Base-by-base conservation (phyloP, 2,329 filamentous ascomycete genomes). In the Teratosphaeria gauchensis region DNA sequence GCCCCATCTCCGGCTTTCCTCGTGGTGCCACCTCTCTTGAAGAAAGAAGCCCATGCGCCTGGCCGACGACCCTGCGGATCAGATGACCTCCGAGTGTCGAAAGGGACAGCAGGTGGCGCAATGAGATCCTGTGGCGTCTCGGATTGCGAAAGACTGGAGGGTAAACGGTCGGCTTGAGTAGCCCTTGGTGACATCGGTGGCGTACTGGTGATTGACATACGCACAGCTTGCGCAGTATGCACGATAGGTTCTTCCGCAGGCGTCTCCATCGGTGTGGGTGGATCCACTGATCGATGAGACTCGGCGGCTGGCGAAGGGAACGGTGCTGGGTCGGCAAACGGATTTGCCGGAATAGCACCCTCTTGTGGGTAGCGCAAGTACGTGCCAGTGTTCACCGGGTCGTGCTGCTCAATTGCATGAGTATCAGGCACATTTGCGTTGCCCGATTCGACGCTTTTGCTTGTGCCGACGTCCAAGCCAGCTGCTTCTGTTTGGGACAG, bases 41-140 rank as follows among this genome's bases (percentile, higher is more conserved):
- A 90, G 38, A 96, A 82, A 0, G 88, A 85, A 3, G 85, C 83
- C 78, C 91, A 88, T 0, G 86, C 74, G 24, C 71, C 71, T 12
- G 65, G 59, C 14, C 70, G 67, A 24, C 63, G 66, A 72, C 84
- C 72, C 72, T 78, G 72, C 72, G 78, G 73, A 69, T 84, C 71
- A 7, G 74, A 69, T 7, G 69, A 53, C 66, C 64, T 63, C 33
- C 66, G 60, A 48, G 60, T 61, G 14, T 61, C 60, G 14, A 52
- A 56, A 62, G 76, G 72, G 66, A 76, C 68, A 6, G 61, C 59
- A 24, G 65, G 65, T 31, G 69, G 66, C 33, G 59, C 59, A 35
- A 64, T 58, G 8, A 69, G 59, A 28, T 66, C 64, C 53, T 60
- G 54, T n/a, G 55, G 53, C 58, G 61, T 54, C 54, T 61, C 54